These are phyloP conservation scores for Suillus decipiens DNA, from an alignment of 768 basidiomycete genomes.

Conservation along the genomic window DNA sequence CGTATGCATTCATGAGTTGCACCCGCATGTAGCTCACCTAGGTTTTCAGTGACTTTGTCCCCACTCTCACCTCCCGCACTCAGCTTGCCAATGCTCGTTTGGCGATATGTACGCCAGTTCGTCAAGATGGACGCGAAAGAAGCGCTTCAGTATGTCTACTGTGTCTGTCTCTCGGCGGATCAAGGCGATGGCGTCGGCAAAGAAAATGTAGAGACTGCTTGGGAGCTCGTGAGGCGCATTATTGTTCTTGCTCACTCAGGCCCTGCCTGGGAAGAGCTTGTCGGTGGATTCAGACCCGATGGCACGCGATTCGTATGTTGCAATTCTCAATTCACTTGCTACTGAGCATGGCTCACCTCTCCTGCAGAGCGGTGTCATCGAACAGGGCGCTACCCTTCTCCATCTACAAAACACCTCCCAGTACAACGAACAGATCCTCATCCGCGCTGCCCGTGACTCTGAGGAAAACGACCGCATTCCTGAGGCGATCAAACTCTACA, in stretches of 20 bases:
- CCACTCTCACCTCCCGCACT: constrained; percentile 71
- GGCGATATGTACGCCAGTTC: constrained; percentile 92
- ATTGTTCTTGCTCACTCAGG: constrained; percentile 79
- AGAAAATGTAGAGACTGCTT: constrained; percentile 80
- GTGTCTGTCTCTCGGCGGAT: constrained; percentile 77
- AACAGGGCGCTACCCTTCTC: constrained; percentile 77
- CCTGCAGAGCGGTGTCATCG: constrained; percentile 79
- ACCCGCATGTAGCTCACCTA: neutral
- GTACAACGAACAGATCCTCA: constrained; percentile 82
- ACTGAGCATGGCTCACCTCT: constrained; percentile 6
- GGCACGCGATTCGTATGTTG: constrained; percentile 83
- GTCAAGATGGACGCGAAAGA: constrained; percentile 92
- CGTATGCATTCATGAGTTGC: constrained; percentile 29
- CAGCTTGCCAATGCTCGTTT: constrained; percentile 81
- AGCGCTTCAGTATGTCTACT: constrained; percentile 93
- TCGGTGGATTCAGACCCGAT: constrained; percentile 90
- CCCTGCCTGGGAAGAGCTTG: constrained; percentile 87
- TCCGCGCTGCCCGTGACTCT: constrained; percentile 78
- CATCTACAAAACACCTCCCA: constrained; percentile 64
- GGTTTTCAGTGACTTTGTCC: constrained; percentile 60
- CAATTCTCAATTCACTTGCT: neutral
- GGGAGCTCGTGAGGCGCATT: constrained; percentile 78
- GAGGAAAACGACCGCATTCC: constrained; percentile 82
- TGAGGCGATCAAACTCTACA: constrained; percentile 94
- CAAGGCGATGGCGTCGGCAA: constrained; percentile 70